Evolutionary conservation across 768 basidiomycete genomes (phyloP), one percentile per base, ranked within the genome.

Genomic region (Naganishia kalamii): DNA sequence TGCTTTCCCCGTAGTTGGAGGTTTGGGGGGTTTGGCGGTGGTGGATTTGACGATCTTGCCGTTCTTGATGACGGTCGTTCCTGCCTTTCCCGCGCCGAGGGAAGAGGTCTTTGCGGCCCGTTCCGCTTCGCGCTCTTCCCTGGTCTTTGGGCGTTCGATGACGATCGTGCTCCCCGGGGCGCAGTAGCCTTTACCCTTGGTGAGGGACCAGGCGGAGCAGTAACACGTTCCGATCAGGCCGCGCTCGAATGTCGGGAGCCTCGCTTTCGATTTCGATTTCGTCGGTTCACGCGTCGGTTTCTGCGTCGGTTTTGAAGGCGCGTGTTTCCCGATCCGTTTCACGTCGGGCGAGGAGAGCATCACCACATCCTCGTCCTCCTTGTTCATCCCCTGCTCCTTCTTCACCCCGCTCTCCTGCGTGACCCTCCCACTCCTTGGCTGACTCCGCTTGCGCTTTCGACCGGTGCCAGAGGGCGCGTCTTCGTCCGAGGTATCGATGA

Each of bases 151-250:
- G 27, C 76, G 60, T 44, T 75, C 72, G 21, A 77, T 72, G 32
- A 70, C 60, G 41, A 77, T 68, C 48, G 71, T 74, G 27, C 64
- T 65, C 8, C 76, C 76, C 0, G 69, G 68, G 2, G 70, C 62
- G 60, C 75, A 76, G 61, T 77, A 77, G 6, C 76, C 76, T 67
- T 74, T 74, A 3, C 76, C 76, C 50, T 76, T 77, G 23, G 72
- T 75, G 33, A 77, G 54, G 43, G 71, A 71, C 75, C 75, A 75
- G 0, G 75, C 76, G 40, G 72, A 72, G 51, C 76, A 76, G 12
- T 75, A 74, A 51, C 74, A 76, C 50, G 76, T 73, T 1, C 76
- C 76, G 43, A 77, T 70, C 52, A 75, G 76, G 4, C 74, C 73
- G 15, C 65, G 49, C 8, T 63, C 61, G 47, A 75, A 76, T 29